These are phyloP conservation scores for Vitis vinifera DNA, from an alignment of 164 flowering plant genomes.

Conservation along the genomic window DNA sequence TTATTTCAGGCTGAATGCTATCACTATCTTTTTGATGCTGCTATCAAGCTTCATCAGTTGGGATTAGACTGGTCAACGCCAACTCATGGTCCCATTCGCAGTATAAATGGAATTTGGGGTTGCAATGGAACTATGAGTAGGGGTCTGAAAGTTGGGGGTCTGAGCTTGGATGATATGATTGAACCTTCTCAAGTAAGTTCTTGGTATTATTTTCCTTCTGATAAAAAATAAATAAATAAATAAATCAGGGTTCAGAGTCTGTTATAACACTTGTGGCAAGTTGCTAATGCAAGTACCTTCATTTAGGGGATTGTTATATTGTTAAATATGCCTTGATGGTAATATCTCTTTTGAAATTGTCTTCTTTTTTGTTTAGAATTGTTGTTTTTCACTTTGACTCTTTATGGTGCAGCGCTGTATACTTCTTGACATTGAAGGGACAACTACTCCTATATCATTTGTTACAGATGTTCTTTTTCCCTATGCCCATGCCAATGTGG, in stretches of 20 bases:
- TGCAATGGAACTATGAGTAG: conserved; percentile 16
- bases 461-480: conserved; percentile 95
- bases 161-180: conserved; percentile 16
- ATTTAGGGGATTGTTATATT: no score
- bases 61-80: conserved; percentile 85
- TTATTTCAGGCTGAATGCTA: conserved; percentile 84
- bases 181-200: conserved; percentile 41
- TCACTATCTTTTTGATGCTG: conserved; percentile 95
- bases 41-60: conserved; percentile 78
- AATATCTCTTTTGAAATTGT: no score
- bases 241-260: no score
- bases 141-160: conserved; percentile 35
- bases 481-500: conserved; percentile 88
- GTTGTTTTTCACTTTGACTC: not conserved
- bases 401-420: conserved; percentile 76
- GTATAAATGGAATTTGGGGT: not conserved
- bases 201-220: not conserved
- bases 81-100: conserved; percentile 58
- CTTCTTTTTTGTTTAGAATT: not conserved
- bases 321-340: no score
- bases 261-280: no score
- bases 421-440: conserved; percentile 98
- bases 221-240: no score
- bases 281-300: no score
- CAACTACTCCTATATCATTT: conserved; percentile 95